Evolutionary conservation across 2,329 filamentous ascomycete species (phyloP), one percentile per base, ranked within the genome.

Genomic region (Trichoderma oligosporum): DNA sequence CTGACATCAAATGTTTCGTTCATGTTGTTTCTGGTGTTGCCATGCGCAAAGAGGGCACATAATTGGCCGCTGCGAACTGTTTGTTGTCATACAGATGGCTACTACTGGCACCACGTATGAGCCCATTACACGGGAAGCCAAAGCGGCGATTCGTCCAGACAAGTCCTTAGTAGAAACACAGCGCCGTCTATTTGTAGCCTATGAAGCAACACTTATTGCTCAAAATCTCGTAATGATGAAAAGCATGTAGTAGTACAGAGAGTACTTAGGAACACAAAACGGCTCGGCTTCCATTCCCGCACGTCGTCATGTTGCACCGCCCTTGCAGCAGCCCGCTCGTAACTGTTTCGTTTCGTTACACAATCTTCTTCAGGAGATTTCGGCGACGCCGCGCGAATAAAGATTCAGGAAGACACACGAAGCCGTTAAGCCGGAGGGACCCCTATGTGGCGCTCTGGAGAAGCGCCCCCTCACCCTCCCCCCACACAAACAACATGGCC

Each of bases 341-440:
- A 38, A 14, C 33, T 36, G 47, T 51, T 36, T 31, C 27, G 14
- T 36, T 38, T 33, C 18, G 35, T n/a, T n/a, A 45, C 20, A 22
- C 4, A n/a, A 8, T 49, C 31, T 42, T 35, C 44, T 42, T 45
- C 25, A n/a, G 44, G 42, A 55, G 36, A 45, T 59, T 31, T 59
- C 57, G 57, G 57, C 57, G 57, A 56, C 31, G 57, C 57, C 57
- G 57, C 48, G 45, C 44, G 36, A 51, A 58, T 47, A 55, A 58
- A 45, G 18, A 7, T 12, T 31, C 27, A 45, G 11, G 41, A 20
- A 20, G n/a, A 31, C 6, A 31, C 25, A 31, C 16, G n/a, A 35
- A 38, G 31, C 41, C 31, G 45, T 29, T 54, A 39, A 54, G 31
- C 39, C 47, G 47, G 36, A 51, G 35, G 47, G 22, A 39, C 36